Conservation (phyloP, 345 rosid genomes). For the Barbarea vulgaris region DNA sequence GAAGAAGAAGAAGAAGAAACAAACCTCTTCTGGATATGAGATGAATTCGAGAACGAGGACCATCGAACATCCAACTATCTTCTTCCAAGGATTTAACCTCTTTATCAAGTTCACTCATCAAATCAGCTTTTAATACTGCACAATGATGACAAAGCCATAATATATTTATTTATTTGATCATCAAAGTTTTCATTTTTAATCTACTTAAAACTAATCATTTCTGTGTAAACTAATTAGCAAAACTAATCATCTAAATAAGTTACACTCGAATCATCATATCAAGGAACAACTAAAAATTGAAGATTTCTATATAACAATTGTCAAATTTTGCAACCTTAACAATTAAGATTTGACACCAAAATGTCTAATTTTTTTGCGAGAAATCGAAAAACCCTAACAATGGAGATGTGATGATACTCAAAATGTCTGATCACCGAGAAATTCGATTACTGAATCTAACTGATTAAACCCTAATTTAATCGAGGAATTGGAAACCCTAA, state of each 20-base stretch:
- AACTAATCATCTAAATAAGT: not conserved
- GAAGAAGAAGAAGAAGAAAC: slow-evolving; percentile 16
- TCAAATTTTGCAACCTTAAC: not conserved
- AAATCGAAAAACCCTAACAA: slow-evolving; percentile 8
- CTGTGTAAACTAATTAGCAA: not conserved
- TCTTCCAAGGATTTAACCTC: slow-evolving; percentile 87
- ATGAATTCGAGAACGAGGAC: slow-evolving; percentile 85
- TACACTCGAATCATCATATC: not conserved
- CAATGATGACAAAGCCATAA: not conserved
- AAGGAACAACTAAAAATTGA: not conserved
- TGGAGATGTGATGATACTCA: not conserved
- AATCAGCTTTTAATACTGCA: slow-evolving; percentile 80
- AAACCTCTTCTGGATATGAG: slow-evolving; percentile 75
- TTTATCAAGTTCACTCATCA: slow-evolving; percentile 70
- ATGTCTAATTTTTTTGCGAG: not conserved
- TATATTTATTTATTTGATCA: not conserved
- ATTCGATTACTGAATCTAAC: not conserved
- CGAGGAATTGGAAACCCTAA: not conserved
- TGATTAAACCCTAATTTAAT: not conserved
- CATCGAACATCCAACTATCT: slow-evolving; percentile 92
- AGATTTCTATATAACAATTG: not conserved
- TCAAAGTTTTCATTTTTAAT: no score
- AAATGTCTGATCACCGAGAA: not conserved
- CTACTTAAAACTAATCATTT: not conserved
- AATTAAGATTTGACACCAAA: not conserved